These are phyloP conservation scores for Cladophialophora bantiana DNA, from an alignment of 2,329 filamentous ascomycete species.

Conservation along the genomic window DNA sequence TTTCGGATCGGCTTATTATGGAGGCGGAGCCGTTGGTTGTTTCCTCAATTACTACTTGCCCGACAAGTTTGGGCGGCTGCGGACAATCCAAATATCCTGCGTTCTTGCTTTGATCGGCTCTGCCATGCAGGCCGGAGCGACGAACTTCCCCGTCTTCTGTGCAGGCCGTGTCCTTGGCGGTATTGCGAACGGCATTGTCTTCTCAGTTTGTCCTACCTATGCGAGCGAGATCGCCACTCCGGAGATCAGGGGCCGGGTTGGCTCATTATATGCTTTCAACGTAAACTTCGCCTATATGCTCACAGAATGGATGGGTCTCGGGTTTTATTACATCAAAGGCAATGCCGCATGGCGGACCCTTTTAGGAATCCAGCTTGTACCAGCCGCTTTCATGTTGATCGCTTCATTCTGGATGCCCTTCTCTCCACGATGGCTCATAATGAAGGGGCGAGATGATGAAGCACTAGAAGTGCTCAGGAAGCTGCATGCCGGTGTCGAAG, in stretches of 20 bases:
- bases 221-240: conserved; percentile 17
- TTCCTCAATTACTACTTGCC: conserved; percentile 21
- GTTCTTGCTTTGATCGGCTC: conserved; percentile 9
- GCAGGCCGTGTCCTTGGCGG: conserved; percentile 10
- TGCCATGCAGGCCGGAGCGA: conserved; percentile 13
- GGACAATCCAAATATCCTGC: conserved; percentile 5
- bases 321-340: conserved; percentile 19
- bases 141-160: conserved; percentile 7
- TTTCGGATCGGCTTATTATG: conserved; percentile 19
- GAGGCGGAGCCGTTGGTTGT: conserved; percentile 3
- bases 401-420: conserved; percentile 16
- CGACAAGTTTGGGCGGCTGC: conserved; percentile 16
- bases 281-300: conserved; percentile 19
- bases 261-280: conserved; percentile 17
- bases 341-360: conserved; percentile 18
- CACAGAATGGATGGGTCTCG: conserved; percentile 24
- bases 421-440: conserved; percentile 18
- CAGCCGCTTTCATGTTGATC: conserved; percentile 9
- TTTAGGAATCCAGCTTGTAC: conserved; percentile 13
- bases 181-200: conserved; percentile 6
- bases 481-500: conserved; percentile 7
- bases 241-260: conserved; percentile 9
- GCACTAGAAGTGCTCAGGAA: conserved; percentile 15
- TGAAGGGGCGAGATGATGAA: conserved; percentile 17
- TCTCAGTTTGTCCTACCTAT: conserved; percentile 14